Conservation (phyloP, 495 filamentous ascomycete species). For the Chlorociboria aeruginascens region DNA sequence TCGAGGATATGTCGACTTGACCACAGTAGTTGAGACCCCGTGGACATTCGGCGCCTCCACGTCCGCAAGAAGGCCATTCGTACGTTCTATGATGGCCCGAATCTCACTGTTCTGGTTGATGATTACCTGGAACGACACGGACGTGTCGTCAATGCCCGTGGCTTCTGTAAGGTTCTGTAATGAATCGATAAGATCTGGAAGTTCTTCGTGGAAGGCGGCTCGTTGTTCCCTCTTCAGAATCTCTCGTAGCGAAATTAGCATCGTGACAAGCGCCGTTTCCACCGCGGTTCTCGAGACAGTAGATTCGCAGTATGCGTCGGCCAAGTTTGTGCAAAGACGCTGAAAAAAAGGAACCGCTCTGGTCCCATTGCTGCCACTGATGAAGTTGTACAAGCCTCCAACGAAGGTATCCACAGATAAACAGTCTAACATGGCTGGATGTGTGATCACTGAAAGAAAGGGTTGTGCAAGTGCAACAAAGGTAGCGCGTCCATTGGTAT, state of each 20-base stretch:
- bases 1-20: conserved; percentile 5
- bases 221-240: conserved; percentile 7
- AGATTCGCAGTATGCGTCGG: neutral
- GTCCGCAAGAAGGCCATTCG: conserved; percentile 1
- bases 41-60: neutral
- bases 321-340: conserved; percentile 1
- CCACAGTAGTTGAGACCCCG: conserved; percentile 2
- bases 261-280: conserved; percentile 2
- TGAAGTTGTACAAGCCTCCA: conserved; percentile 12
- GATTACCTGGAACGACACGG: conserved; percentile 1
- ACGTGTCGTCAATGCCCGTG: conserved; percentile 3
- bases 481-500: neutral
- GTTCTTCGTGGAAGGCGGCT: conserved; percentile 7
- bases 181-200: conserved; percentile 10
- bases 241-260: conserved; percentile 6
- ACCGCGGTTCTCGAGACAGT: neutral
- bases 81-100: conserved; percentile 7
- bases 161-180: neutral
- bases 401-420: conserved; percentile 13
- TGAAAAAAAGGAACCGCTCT: conserved; percentile 12
- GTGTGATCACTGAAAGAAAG: conserved; percentile 14
- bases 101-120: conserved; percentile 1
- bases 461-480: conserved; percentile 9
- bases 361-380: conserved; percentile 11
- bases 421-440: conserved; percentile 9